Percentiles rank a stretch among this genome's conserved stretches.
These are phyloP conservation scores for Selenicereus undatus DNA, from an alignment of 148 eudicot species.

Conservation along the genomic window DNA sequence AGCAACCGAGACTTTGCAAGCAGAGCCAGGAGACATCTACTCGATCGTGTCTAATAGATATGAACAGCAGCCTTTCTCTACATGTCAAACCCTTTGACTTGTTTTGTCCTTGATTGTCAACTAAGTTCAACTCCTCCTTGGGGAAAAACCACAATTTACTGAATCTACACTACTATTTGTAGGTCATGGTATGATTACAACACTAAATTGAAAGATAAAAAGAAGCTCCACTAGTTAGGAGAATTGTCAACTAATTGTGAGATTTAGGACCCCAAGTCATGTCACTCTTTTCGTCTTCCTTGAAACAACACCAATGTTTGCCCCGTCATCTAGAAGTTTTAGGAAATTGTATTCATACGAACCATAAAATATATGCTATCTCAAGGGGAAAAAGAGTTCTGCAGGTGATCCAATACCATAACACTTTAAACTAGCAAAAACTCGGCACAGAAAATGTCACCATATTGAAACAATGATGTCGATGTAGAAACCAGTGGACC, in stretches of 20 bases:
- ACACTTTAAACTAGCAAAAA: background rate
- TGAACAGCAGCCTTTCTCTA: background rate
- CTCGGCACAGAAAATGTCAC: background rate
- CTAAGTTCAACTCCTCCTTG: background rate
- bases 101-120: background rate
- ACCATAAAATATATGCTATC: too few relatives aligned
- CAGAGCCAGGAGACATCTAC: background rate
- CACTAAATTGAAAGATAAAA: background rate
- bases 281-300: background rate
- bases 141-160: background rate
- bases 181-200: background rate
- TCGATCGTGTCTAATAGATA: background rate
- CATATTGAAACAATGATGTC: background rate
- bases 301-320: background rate
- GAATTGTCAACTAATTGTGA: background rate
- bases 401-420: background rate
- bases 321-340: background rate
- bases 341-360: background rate
- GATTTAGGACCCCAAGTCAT: background rate
- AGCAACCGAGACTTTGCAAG: background rate
- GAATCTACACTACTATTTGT: background rate
- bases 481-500: conserved; percentile 11
- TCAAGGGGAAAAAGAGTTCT: too few relatives aligned
- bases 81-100: background rate
- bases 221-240: too few relatives aligned